These are phyloP conservation scores for Mucor sp. DNA, from an alignment of 371 early-diverging fungal genomes.

Conservation along the genomic window DNA sequence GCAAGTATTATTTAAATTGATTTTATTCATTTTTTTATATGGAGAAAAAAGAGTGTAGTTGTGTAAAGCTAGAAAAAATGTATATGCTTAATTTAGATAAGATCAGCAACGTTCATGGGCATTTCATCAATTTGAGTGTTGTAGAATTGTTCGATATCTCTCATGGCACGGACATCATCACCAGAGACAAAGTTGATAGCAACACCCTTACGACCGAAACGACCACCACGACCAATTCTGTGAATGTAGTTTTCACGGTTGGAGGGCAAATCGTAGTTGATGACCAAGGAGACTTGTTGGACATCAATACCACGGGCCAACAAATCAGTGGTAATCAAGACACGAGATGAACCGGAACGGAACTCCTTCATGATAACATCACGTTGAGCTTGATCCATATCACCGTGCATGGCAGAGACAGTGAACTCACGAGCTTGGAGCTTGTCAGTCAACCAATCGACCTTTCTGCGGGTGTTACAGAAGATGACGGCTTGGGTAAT, in stretches of 20 bases:
- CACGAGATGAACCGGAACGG: slow-evolving; percentile 92
- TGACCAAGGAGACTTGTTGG: slow-evolving; percentile 98
- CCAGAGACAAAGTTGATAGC: slow-evolving; percentile 98
- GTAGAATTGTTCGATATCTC: slow-evolving; percentile 96
- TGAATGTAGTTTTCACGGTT: slow-evolving; percentile 98
- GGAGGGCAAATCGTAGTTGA: slow-evolving; percentile 94
- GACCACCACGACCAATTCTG: slow-evolving; percentile 99
- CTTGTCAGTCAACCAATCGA: slow-evolving; percentile 88
- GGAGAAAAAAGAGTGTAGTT: neutral
- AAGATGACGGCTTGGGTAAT: slow-evolving; percentile 97
- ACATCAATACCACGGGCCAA: slow-evolving; percentile 99
- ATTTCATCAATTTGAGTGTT: slow-evolving; percentile 96
- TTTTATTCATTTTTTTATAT: slow-evolving; percentile 13
- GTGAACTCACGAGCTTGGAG: slow-evolving; percentile 86
- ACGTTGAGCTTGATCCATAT: slow-evolving; percentile 96
- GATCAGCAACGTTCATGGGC: slow-evolving; percentile 89
- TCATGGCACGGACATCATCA: slow-evolving; percentile 92
- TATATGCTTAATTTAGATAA: slow-evolving; percentile 53
- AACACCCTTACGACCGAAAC: slow-evolving; percentile 99
- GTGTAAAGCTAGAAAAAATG: neutral
- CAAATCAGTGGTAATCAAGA: slow-evolving; percentile 98
- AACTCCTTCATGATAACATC: slow-evolving; percentile 98
- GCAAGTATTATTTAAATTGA: neutral
- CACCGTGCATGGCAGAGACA: slow-evolving; percentile 96
- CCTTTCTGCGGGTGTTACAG: slow-evolving; percentile 94